Percentiles rank a stretch among this genome's conserved stretches.
phyloP scores from a whole-genome alignment of 139 green algal species.

The Asterochloris erici region DNA sequence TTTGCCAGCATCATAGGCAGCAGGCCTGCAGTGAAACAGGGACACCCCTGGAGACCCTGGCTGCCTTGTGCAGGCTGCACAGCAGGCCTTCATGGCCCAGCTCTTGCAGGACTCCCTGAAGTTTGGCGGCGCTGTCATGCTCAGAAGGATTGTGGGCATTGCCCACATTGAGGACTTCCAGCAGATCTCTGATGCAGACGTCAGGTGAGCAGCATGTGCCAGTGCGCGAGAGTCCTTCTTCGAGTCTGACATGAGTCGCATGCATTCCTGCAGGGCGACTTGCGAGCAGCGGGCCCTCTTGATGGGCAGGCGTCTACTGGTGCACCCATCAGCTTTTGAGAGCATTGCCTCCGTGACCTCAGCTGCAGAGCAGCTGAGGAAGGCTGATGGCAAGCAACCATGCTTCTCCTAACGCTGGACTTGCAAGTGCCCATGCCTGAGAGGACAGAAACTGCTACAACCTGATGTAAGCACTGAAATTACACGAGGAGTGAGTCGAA shows the following conservation, averaged over 20 bases:
- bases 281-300: constrained; percentile 79
- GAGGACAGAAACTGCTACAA: no score
- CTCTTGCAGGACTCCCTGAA: constrained; percentile 68
- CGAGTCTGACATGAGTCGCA: neutral
- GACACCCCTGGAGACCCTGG: neutral
- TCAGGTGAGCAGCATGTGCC: neutral
- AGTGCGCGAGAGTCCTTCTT: no score
- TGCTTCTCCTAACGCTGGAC: neutral
- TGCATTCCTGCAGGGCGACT: constrained; percentile 34
- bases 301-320: constrained; percentile 65
- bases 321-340: constrained; percentile 22
- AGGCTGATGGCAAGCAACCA: constrained; percentile 10
- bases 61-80: constrained; percentile 32
- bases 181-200: constrained; percentile 61
- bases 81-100: constrained; percentile 71
- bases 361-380: constrained; percentile 4
- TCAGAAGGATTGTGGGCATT: constrained; percentile 88
- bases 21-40: neutral
- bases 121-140: constrained; percentile 67
- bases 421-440: no score
- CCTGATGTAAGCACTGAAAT: no score
- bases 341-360: constrained; percentile 26
- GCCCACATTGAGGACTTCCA: constrained; percentile 94
- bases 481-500: no score
- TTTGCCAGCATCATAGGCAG: neutral